Conservation (phyloP, 805 yeast species). For the Lipomyces kockii region DNA sequence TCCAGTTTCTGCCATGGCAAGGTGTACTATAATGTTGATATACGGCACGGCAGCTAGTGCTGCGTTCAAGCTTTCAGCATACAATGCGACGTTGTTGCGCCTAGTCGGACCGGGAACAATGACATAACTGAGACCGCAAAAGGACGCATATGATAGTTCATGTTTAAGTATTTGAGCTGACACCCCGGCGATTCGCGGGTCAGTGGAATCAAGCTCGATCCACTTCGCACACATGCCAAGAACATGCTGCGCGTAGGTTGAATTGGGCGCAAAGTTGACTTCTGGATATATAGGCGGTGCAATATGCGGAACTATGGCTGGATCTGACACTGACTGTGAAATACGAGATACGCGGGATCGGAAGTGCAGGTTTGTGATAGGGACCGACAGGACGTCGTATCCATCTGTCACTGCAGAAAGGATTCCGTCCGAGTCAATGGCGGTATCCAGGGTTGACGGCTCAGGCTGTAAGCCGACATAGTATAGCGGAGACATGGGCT, state of each 20-base stretch:
- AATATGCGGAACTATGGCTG: background rate
- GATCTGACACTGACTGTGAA: background rate
- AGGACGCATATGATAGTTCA: conserved; percentile 63
- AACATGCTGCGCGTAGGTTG: conserved; percentile 21
- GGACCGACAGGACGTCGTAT: conserved; percentile 27
- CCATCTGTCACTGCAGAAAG: conserved; percentile 22
- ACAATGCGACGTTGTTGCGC: conserved; percentile 56
- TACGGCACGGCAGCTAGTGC: conserved; percentile 41
- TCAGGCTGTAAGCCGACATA: conserved; percentile 30
- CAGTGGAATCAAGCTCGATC: conserved; percentile 67
- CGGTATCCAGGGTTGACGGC: conserved; percentile 2
- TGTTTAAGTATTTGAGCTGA: conserved; percentile 62
- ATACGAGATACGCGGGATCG: conserved; percentile 24
- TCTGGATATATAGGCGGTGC: conserved; percentile 27
- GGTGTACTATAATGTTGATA: conserved; percentile 31
- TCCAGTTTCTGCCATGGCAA: conserved; percentile 43
- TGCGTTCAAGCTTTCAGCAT: conserved; percentile 51
- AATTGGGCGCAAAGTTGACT: conserved; percentile 23
- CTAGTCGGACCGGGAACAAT: conserved; percentile 69
- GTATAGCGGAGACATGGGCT: background rate
- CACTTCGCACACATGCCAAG: conserved; percentile 67
- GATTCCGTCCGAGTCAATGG: conserved; percentile 14
- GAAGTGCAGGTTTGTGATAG: conserved; percentile 25
- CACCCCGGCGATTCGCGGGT: conserved; percentile 55
- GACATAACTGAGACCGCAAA: conserved; percentile 60